Percentiles rank a stretch among this genome's conserved stretches.
Evolutionary conservation across 1,139 yeast species (phyloP).

Genomic region (Nakaseomyces bracarensis): DNA sequence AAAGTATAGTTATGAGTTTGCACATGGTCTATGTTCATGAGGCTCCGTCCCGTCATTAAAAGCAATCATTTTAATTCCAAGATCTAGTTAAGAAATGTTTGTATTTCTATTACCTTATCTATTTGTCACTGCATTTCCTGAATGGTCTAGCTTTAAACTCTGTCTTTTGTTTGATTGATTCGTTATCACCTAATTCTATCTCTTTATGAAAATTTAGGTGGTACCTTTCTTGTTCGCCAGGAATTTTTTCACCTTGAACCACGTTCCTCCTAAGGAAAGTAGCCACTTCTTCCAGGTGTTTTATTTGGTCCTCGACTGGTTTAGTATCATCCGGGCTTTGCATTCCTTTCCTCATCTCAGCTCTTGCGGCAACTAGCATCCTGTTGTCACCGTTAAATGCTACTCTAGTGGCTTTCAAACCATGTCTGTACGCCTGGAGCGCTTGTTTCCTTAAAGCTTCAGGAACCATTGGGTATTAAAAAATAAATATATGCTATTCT

Average conservation of each 20-base stretch:
- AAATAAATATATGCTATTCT: too few relatives aligned
- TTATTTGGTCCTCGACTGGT: conserved; percentile 44
- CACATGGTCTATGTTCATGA: too few relatives aligned
- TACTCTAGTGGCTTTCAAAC: conserved; percentile 59
- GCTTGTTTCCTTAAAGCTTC: conserved; percentile 26
- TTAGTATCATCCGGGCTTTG: conserved; percentile 32
- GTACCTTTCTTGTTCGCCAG: conserved; percentile 36
- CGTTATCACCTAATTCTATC: conserved; percentile 90
- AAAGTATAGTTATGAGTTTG: too few relatives aligned
- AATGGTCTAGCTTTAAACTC: conserved; percentile 11
- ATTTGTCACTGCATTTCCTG: conserved; percentile 7
- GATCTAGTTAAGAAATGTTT: background rate
- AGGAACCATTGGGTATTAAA: conserved; percentile 2
- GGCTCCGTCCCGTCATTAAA: too few relatives aligned
- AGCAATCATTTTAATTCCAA: too few relatives aligned
- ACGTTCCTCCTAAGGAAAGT: conserved; percentile 59
- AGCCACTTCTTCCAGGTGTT: conserved; percentile 61
- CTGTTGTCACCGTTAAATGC: conserved; percentile 55
- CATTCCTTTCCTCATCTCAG: conserved; percentile 56
- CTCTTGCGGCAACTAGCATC: conserved; percentile 55
- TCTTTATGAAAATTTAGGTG: conserved; percentile 63
- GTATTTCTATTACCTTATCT: background rate
- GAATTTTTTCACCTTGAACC: conserved; percentile 68
- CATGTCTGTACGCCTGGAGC: conserved; percentile 54
- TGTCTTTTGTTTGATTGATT: conserved; percentile 38